Base-by-base conservation (phyloP, 2,329 filamentous ascomycete genomes). In the Hymenoscyphus fructigenus region DNA sequence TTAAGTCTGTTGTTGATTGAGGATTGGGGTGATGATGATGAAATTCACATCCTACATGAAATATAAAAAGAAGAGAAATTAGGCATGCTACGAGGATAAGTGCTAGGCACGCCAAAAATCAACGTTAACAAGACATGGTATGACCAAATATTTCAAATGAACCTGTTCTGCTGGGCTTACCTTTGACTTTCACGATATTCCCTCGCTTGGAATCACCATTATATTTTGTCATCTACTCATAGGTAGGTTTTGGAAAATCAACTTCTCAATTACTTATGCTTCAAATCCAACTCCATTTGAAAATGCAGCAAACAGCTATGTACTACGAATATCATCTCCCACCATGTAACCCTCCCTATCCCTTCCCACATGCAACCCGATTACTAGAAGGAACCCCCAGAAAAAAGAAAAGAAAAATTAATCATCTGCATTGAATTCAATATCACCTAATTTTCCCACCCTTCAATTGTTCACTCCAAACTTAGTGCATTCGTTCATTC, bases 231-330 rank as follows among this genome's bases (percentile, higher is more conserved):
- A 36, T 36, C 14, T 36, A 36, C 34, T 36, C 3, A 6, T 32
- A 32, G 29, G 29, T 32, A 32, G 29, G 29, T n/a, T n/a, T n/a
- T 5, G 29, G 17, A 6, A 17, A 20, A 44, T 59, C 57, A 59
- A 59, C 26, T 3, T 17, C n/a, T 44, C 20, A 12, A 50, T 50
- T 50, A 50, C 5, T 15, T 50, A 50, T 50, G 44, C 44, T 50
- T 23, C 2, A 23, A 23, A 50, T 23, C 44, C 44, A 50, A 50
- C 44, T 26, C 44, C 44, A 23, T 50, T 23, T 50, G 44, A 50
- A 50, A 50, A 50, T 50, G 44, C 44, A 23, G 44, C 44, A 50
- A 36, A 23, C 44, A 50, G n/a, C 44, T 50, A 50, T 50, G 44
- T 50, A 26, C 44, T 20, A 50, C 34, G 44, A 50, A 50, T 23